Percentiles rank a stretch among this genome's conserved stretches.
phyloP scores from a whole-genome alignment of 164 flowering plant genomes.

The Macadamia tetraphylla region DNA sequence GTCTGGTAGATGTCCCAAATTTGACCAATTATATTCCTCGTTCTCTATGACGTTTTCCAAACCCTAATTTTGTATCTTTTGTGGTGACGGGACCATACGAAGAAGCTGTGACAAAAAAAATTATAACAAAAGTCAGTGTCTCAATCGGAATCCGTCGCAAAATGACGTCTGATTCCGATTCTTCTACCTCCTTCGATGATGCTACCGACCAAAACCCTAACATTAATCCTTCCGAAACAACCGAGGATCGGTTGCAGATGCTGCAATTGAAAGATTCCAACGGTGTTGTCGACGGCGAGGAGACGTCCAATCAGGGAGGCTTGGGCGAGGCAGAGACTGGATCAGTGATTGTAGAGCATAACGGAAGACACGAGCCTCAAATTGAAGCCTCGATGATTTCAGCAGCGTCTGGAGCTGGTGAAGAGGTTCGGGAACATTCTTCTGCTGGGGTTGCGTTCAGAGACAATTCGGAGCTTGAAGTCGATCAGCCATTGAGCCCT shows the following conservation, averaged over 20 bases:
- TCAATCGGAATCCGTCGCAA: conserved; percentile 2
- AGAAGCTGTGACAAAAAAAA: too few relatives aligned
- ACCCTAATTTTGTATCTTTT: too few relatives aligned
- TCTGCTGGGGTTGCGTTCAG: conserved; percentile 19
- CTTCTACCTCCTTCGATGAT: conserved; percentile 19
- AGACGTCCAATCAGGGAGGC: background rate
- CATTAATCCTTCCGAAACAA: conserved; percentile 20
- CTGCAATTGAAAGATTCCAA: conserved; percentile 13
- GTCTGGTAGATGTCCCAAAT: too few relatives aligned
- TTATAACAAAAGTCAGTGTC: too few relatives aligned
- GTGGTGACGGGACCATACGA: too few relatives aligned
- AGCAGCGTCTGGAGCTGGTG: conserved; percentile 6
- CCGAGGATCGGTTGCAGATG: conserved; percentile 26
- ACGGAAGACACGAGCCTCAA: too few relatives aligned
- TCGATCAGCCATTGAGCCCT: conserved; percentile 53
- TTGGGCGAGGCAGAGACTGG: too few relatives aligned
- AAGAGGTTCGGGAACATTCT: conserved; percentile 9
- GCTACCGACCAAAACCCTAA: conserved; percentile 23
- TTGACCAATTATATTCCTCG: too few relatives aligned
- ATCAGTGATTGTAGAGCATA: too few relatives aligned
- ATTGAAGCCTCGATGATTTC: background rate
- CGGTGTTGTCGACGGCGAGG: background rate
- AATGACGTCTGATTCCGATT: conserved; percentile 34
- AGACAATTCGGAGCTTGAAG: conserved; percentile 37
- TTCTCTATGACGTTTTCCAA: too few relatives aligned